Conservation (phyloP, 352 stramenopile species). For the Sclerospora graminicola region DNA sequence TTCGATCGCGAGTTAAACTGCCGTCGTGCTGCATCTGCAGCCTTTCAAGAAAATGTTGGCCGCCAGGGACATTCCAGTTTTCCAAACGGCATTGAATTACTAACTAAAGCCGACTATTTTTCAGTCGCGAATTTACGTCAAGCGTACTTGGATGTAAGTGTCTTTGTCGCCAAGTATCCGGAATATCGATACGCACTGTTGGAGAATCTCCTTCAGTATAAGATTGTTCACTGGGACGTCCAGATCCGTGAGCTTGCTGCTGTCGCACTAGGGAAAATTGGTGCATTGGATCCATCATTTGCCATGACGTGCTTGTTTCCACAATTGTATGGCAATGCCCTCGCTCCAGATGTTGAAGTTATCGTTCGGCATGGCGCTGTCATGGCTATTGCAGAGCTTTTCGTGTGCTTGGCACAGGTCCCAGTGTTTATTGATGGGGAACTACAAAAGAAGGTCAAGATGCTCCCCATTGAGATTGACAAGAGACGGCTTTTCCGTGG, state of each 20-base stretch:
- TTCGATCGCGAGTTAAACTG: conserved; percentile 99
- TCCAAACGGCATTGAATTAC: conserved; percentile 93
- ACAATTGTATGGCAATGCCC: conserved; percentile 62
- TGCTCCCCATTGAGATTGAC: conserved; percentile 84
- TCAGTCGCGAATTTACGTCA: conserved; percentile 88
- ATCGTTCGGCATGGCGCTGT: conserved; percentile 90
- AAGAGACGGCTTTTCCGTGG: conserved; percentile 93
- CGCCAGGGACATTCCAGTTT: conserved; percentile 89
- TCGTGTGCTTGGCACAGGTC: conserved; percentile 31
- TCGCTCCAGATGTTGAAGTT: conserved; percentile 85
- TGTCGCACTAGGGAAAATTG: conserved; percentile 79
- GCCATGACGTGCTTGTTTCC: conserved; percentile 73
- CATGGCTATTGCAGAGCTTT: conserved; percentile 85
- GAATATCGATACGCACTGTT: conserved; percentile 80
- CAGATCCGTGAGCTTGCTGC: conserved; percentile 87
- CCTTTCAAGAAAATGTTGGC: conserved; percentile 95
- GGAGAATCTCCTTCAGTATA: conserved; percentile 74
- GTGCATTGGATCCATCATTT: conserved; percentile 67
- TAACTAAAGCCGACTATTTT: conserved; percentile 97
- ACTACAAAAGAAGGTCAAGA: conserved; percentile 56
- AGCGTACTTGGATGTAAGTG: conserved; percentile 89
- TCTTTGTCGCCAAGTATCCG: conserved; percentile 86
- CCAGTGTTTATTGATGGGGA: conserved; percentile 64
- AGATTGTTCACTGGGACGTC: conserved; percentile 94
- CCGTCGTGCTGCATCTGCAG: conserved; percentile 93